Evolutionary conservation across 2,329 filamentous ascomycete genomes (phyloP).

Genomic region (Sporothrix inflata): DNA sequence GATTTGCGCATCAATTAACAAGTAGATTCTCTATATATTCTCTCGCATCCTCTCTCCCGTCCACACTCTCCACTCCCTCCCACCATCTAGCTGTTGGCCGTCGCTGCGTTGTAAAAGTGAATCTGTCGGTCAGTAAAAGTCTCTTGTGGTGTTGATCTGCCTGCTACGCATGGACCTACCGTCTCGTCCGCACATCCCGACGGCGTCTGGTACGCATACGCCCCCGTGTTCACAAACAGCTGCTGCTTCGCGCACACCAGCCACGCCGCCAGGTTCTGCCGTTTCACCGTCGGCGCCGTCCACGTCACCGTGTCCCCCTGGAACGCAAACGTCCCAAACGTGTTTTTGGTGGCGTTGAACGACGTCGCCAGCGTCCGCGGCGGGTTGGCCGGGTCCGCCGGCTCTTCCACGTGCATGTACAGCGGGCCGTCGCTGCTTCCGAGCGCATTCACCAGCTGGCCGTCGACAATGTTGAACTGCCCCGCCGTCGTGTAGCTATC

Average conservation of each 20-base stretch:
- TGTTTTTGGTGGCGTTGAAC: constrained; percentile 55
- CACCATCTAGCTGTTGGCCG: constrained; percentile 24
- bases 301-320: constrained; percentile 62
- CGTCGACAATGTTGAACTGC: constrained; percentile 59
- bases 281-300: constrained; percentile 50
- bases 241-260: constrained; percentile 57
- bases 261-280: constrained; percentile 62
- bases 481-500: constrained; percentile 57
- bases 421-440: constrained; percentile 44
- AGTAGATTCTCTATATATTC: no score
- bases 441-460: constrained; percentile 59
- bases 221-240: constrained; percentile 62
- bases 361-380: constrained; percentile 54
- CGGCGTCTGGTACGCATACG: constrained; percentile 61
- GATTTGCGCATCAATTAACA: not conserved
- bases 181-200: constrained; percentile 62
- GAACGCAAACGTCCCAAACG: constrained; percentile 60
- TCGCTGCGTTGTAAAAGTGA: constrained; percentile 47
- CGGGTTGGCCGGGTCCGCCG: constrained; percentile 43
- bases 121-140: constrained; percentile 39
- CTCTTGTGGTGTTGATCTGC: not conserved
- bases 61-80: constrained; percentile 18
- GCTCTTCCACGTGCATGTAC: constrained; percentile 53
- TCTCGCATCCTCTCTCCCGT: constrained; percentile 50
- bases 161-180: constrained; percentile 42